Base-by-base conservation (phyloP, 2,329 filamentous ascomycete genomes). In the Cladophialophora psammophila region DNA sequence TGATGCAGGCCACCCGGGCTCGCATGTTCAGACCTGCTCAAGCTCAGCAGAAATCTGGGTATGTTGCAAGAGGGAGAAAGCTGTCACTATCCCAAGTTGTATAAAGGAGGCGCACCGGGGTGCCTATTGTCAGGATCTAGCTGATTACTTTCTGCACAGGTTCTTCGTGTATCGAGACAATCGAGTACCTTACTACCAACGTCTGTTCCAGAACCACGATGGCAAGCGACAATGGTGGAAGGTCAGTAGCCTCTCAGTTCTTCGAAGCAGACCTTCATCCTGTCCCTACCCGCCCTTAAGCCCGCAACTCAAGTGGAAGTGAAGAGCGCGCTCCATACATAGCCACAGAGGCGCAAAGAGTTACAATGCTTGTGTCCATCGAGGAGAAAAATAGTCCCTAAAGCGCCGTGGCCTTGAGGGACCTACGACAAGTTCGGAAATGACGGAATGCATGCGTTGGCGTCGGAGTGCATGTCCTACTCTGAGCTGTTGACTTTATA, bases 161-260 rank as follows among this genome's bases (percentile, higher is more conserved):
- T 20, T 63, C 36, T 83, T 82, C 72, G 76, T 90, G 76, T 84
- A 85, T 83, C 88, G 88, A 78, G 83, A 87, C 80, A 91, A 91
- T 84, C 84, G 86, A 74, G 89, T 91, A 71, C 86, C 88, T 61
- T 80, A 86, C 74, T 91, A 89, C 82, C 88, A 91, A 81, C 83
- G 86, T 73, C 82, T 89, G 57, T 88, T 88, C 82, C 88, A 90
- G 81, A 83, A 81, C 71, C 81, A 90, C 77, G 88, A 90, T 77
- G 88, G 88, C 74, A 80, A 88, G 76, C 83, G 88, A 78, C 84
- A 87, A 78, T 91, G 88, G 88, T 81, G 85, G 78, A 90, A 90
- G 87, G 88, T 90, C 76, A 79, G 86, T 84, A 31, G 48, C 42
- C 48, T 58, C 58, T 67, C 20, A 56, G n/a, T 10, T 35, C 52